Percentiles rank a stretch among this genome's conserved stretches.
Evolutionary conservation across 1,284 basidiomycete species (phyloP).

Genomic region (Cutaneotrichosporon dermatis): DNA sequence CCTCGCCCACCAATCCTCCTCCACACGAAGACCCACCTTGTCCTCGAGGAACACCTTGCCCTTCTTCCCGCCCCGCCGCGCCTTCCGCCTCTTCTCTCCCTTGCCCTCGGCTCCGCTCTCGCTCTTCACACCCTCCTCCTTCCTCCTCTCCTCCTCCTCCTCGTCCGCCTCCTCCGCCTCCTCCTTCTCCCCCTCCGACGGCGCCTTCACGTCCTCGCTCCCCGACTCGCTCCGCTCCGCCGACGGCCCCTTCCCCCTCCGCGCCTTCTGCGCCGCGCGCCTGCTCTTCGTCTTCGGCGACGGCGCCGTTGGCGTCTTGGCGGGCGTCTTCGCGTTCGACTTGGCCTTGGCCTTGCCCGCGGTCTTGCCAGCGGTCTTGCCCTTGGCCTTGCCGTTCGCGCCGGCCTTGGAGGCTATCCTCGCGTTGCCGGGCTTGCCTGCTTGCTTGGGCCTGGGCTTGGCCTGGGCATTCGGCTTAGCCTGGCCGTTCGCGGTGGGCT

Average conservation of each 20-base stretch:
- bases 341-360: not conserved
- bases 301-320: not conserved
- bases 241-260: not conserved
- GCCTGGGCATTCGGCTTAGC: too few species aligned
- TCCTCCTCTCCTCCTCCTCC: not conserved
- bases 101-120: not conserved
- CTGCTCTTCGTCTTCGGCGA: not conserved
- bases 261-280: not conserved
- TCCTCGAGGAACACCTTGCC: slow-evolving; percentile 6
- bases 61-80: not conserved
- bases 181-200: not conserved
- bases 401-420: not conserved
- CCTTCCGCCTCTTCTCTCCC: not conserved
- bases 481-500: too few species aligned
- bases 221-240: not conserved
- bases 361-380: not conserved
- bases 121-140: not conserved
- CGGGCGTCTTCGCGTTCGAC: not conserved
- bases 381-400: not conserved
- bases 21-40: not conserved
- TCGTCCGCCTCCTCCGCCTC: not conserved
- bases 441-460: not conserved
- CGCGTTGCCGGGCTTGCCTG: not conserved
- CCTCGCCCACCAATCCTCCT: too few species aligned
- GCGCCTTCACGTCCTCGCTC: not conserved